Conservation (phyloP, 257 asterid species). For the Thymus quinquecostatus region DNA sequence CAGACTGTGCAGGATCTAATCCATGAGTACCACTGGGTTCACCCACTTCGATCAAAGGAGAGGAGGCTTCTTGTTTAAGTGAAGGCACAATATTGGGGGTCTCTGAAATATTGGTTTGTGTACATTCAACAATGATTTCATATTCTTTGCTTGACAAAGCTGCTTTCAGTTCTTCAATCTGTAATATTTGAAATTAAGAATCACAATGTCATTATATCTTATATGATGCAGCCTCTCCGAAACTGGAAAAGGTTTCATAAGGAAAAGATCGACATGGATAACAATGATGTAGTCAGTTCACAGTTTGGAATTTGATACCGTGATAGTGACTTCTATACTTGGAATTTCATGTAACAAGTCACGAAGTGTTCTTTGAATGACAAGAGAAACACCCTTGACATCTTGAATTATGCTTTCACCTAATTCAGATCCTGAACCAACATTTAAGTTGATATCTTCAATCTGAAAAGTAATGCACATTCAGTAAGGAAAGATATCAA, state of each 20-base stretch:
- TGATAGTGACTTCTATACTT: conserved; percentile 67
- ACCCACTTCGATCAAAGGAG: conserved; percentile 50
- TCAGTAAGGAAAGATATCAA: conserved; percentile 10
- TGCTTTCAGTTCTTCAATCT: conserved; percentile 92
- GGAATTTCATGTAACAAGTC: conserved; percentile 85
- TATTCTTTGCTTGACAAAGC: conserved; percentile 93
- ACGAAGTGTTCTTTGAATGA: conserved; percentile 83
- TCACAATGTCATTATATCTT: conserved; percentile 15
- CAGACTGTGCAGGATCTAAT: conserved; percentile 53
- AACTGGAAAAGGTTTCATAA: conserved; percentile 5
- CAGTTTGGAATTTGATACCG: conserved; percentile 49
- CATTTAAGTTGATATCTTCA: conserved; percentile 90
- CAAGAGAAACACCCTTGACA: conserved; percentile 80
- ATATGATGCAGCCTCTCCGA: conserved; percentile 4
- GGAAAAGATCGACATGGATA: background rate
- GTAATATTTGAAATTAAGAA: conserved; percentile 34
- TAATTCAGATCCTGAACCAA: conserved; percentile 79
- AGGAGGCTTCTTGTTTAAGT: conserved; percentile 47
- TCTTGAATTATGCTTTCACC: conserved; percentile 90
- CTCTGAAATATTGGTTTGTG: conserved; percentile 84
- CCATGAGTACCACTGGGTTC: conserved; percentile 45
- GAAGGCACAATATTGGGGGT: conserved; percentile 75
- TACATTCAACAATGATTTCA: conserved; percentile 84
- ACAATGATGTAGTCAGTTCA: conserved; percentile 25
- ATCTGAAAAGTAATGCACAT: conserved; percentile 52